These are phyloP conservation scores for Mucor mucedo DNA, from an alignment of 371 early-diverging fungal species.

Conservation along the genomic window DNA sequence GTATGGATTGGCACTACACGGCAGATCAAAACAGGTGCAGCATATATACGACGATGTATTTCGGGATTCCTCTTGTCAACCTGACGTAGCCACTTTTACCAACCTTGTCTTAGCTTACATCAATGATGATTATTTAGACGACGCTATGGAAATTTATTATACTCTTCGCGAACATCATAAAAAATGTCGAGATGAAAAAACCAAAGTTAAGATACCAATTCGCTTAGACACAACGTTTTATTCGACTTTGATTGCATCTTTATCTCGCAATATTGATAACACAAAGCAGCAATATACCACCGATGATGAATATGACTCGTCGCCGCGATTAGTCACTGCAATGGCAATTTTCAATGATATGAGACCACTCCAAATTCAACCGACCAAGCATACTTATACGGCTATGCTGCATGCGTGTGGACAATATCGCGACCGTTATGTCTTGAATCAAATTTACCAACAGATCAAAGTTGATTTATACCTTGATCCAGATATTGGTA, in stretches of 20 bases:
- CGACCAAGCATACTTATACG: constrained; percentile 33
- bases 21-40: constrained; percentile 25
- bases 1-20: constrained; percentile 26
- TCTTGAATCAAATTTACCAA: constrained; percentile 36
- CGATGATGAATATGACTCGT: constrained; percentile 4
- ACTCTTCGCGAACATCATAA: constrained; percentile 31
- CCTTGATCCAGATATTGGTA: constrained; percentile 39
- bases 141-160: constrained; percentile 34
- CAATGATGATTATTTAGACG: constrained; percentile 27
- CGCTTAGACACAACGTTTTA: constrained; percentile 36
- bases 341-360: constrained; percentile 40
- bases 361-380: constrained; percentile 34
- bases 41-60: constrained; percentile 20
- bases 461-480: constrained; percentile 39
- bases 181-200: constrained; percentile 1
- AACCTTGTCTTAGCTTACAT: constrained; percentile 37
- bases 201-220: constrained; percentile 10
- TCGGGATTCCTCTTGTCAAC: constrained; percentile 5
- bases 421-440: constrained; percentile 26
- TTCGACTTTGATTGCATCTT: constrained; percentile 25
- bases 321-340: constrained; percentile 23
- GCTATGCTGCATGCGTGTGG: constrained; percentile 37
- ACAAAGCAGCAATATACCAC: neutral
- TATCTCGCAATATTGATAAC: constrained; percentile 4
- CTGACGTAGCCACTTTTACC: constrained; percentile 37